Evolutionary conservation across 1,139 yeast genomes (phyloP), one percentile per base, ranked within the genome.

Genomic region (Lodderomyces theae): DNA sequence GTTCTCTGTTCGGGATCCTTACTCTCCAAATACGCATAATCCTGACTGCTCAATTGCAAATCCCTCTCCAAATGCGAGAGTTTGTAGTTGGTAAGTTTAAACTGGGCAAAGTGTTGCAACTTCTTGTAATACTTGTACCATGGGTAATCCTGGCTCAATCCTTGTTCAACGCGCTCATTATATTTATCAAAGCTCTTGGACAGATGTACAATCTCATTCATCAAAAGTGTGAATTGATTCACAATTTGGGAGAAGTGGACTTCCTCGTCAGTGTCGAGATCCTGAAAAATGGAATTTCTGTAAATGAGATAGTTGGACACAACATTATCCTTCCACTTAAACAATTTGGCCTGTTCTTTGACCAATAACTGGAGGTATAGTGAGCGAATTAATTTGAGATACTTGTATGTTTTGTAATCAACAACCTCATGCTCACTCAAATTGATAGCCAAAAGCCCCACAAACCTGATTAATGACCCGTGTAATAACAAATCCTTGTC

Each of bases 71-170:
- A 51, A 26, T 71, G 71, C 25, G 75, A 68, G 26, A 82, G 60
- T 50, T 75, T 79, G 40, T 66, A 66, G 51, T 82, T 82, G 9
- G 78, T 64, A 18, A 75, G 60, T 46, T 80, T 77, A 46, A 82
- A 69, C 43, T 75, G 74, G 12, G 83, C 74, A 46, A 80, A 82
- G 11, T 80, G 66, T 39, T 66, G 72, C 26, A 85, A 53, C 54
- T 86, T 86, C 46, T 71, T 74, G 51, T 69, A 72, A 42, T 73
- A 64, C 48, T 69, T 68, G 63, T 82, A 85, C 86, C 92, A 82
- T 1, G 95, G 87, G 50, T 76, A 81, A 51, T 84, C 95, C 36
- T 70, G 64, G 1, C 68, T 60, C 39, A 82, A 72, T 19, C 72
- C 66, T 1, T 59, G 59, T 49, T 77, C 79, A 12, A 85, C 66